Base-by-base conservation (phyloP, 139 green algal species). In the Eudorina sp. region DNA sequence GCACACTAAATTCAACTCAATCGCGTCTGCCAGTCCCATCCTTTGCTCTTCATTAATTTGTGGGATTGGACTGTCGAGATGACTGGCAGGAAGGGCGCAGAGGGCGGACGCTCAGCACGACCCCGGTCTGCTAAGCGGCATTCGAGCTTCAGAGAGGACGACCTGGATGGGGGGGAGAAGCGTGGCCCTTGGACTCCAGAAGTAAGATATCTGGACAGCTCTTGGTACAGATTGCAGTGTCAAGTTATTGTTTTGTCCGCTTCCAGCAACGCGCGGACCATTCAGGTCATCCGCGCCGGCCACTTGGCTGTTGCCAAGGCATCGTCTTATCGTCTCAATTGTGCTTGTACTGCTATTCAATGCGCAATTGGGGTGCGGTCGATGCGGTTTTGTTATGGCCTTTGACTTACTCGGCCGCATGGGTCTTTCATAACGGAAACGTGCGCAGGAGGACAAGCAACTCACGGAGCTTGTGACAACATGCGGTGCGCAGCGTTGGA, bases 171-270 rank as follows among this genome's bases (percentile, higher is more conserved):
- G 11, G 83, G 64, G 14, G 83, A 88, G 41, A 88, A 88, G 46
- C 83, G 83, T 1, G 83, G 83, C 5, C 83, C 83, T 11, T 88
- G 83, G 83, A 81, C 48, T 18, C 83, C 83, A 25, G 83, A 88
- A 38, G 83, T 88, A 7, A 69, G 83, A 18, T 16, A 21, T 27
- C 11, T 34, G 14, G 19, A 7, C 29, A 69, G 21, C 11, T 41
- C 45, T 73, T 73, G 29, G 29, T 19, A 41, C 0, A 60, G 3
- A 53, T 80, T 8, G 72, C 14, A 31, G 27, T 23, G 43, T 36
- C 7, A 27, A 43, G 14, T 55, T 34, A 36, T 79, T 51, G 3
- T 58, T 64, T 60, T 27, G 31, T 62, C 25, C 13, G 11, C 46
- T 36, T 64, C 43, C 29, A 64, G 74, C n/a, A 43, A 43, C 25